Evolutionary conservation across 768 basidiomycete species (phyloP), one percentile per base, ranked within the genome.

Genomic region (Cystobasidium onofrii): DNA sequence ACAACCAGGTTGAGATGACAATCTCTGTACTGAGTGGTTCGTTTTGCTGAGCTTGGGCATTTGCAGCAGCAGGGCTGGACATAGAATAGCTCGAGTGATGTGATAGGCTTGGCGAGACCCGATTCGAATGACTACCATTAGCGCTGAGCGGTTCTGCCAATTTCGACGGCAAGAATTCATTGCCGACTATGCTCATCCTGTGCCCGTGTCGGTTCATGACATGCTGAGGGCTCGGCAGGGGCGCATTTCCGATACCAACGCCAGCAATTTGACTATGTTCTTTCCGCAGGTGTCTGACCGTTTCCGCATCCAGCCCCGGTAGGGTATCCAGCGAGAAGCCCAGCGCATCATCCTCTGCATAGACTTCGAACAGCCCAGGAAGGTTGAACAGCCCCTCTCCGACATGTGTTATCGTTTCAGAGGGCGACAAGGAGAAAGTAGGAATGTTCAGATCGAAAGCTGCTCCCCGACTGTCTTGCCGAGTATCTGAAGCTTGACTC

Each of bases 341-440:
- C 10, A 97, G 85, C 12, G 91, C 90, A 74, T 93, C 92, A 54
- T 80, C 78, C 80, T 97, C 93, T 73, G 89, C 88, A 78, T 96
- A 95, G 20, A 94, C 89, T 81, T 98, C 94, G 79, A 98, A 96
- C 18, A 98, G 83, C 71, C 93, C 83, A 1, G 95, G 92, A 1
- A 99, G 86, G 82, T 95, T 96, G 36, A 97, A 84, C 39, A 99
- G 82, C n/a, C 93, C 92, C 79, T 98, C 96, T 1, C 91, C 90
- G 36, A 97, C 88, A 73, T 88, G 87, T 74, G 93, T 90, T 75
- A 96, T 88, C 2, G 86, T 87, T 67, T 92, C 90, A 69, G 88
- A 95, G 0, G 93, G 94, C 12, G 90, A 91, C 15, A 97, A 84
- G 0, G 93, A 96, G 83, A 99, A 99, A 6, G 87, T 90, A 1